phyloP scores from a whole-genome alignment of 345 rosid species.

The Corymbia maculata region DNA sequence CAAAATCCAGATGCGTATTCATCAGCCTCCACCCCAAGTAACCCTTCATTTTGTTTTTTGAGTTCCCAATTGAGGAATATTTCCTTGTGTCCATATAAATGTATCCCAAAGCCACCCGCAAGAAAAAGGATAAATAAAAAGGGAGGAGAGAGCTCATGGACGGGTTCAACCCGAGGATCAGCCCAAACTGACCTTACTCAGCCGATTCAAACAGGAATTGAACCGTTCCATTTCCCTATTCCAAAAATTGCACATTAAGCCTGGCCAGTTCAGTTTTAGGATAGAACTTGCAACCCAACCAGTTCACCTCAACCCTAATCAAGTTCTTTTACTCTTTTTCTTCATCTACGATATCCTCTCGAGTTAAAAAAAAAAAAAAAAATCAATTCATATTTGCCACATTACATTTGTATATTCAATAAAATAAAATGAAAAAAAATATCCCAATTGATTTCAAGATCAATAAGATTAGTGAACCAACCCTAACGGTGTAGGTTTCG shows the following conservation, averaged over 20 bases:
- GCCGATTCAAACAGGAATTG: not conserved
- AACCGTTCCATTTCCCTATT: not conserved
- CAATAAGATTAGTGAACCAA: not conserved
- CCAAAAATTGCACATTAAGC: rapidly evolving
- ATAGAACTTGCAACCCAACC: too few species aligned
- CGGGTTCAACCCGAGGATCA: not conserved
- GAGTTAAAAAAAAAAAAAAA: not conserved
- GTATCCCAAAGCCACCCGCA: not conserved
- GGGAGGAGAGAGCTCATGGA: not conserved
- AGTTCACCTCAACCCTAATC: not conserved
- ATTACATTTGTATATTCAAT: not conserved
- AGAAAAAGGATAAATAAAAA: not conserved
- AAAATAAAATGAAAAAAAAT: not conserved
- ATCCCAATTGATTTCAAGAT: not conserved
- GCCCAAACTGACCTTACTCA: not conserved
- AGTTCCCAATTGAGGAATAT: not conserved
- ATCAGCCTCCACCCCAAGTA: not conserved
- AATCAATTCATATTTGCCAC: not conserved
- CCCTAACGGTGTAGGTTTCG: not conserved
- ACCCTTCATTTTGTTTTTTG: not conserved
- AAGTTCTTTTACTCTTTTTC: not conserved
- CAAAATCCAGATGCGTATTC: not conserved
- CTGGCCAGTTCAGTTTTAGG: not conserved
- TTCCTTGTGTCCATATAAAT: not conserved
- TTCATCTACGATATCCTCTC: not conserved